Base-by-base conservation (phyloP, 805 yeast genomes). In the Soucietia sequanensis region DNA sequence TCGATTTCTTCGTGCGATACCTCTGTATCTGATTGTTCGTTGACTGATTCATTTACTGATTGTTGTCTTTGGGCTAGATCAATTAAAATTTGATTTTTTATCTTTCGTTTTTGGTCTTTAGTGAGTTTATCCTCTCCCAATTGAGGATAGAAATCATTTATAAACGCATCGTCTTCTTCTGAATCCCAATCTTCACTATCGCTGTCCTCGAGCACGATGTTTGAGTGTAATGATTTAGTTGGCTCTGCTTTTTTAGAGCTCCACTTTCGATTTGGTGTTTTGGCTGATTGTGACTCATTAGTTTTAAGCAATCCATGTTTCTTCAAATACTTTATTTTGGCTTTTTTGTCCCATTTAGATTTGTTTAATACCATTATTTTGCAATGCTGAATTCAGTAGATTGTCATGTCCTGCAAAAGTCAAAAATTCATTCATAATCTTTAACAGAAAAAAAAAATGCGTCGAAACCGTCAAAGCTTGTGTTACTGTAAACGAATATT, bases 291-390 rank as follows among this genome's bases (percentile, higher is more conserved):
- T 27, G 32, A 25, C 33, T 47, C 33, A 7, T 23, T 38, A 15
- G 46, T 39, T 34, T 37, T 39, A 6, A 34, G 27, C 19, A 65
- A 48, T n/a, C 69, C 70, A 46, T 68, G 74, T 42, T 68, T 68
- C 41, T 54, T 57, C 54, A 64, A 51, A 37, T 62, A 68, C 40
- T 51, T 49, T 40, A 48, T 38, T 43, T 62, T 68, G 30, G 73
- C 71, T 50, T 62, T 65, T 39, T 59, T 60, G 46, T 68, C 73
- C 68, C 72, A 68, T 50, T 67, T 68, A 10, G 61, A 51, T 41
- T 68, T 64, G 47, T 67, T 62, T 33, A 68, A 47, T 31, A 68
- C 74, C 74, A 68, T 68, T 13, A 13, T 27, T 26, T 13, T 31
- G 28, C 24, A 3, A n/a, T n/a, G n/a, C n/a, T n/a, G n/a, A n/a